These are phyloP conservation scores for Leccinum pellstonianum DNA, from an alignment of 768 basidiomycete species.

Conservation along the genomic window DNA sequence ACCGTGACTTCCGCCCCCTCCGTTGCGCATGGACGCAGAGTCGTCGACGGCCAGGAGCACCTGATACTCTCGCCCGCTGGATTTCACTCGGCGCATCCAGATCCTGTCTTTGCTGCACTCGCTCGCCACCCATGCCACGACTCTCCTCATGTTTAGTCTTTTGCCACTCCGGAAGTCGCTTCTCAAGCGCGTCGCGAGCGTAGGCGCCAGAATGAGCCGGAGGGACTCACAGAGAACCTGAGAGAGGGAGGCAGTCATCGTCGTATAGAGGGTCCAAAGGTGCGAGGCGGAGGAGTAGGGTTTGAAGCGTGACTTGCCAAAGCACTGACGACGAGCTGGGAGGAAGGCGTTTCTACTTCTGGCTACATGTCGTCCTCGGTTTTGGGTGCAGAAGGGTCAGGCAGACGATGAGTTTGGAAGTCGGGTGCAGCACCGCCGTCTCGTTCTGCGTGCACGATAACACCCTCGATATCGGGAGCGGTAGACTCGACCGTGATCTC, in stretches of 20 bases:
- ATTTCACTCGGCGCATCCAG: slow-evolving; percentile 92
- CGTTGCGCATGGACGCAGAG: slow-evolving; percentile 81
- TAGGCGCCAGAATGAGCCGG: slow-evolving; percentile 94
- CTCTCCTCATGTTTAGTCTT: slow-evolving; percentile 97
- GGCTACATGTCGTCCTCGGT: slow-evolving; percentile 29
- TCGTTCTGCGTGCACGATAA: slow-evolving; percentile 39
- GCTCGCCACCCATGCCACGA: slow-evolving; percentile 95
- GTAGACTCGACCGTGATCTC: slow-evolving; percentile 28
- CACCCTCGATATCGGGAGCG: slow-evolving; percentile 43
- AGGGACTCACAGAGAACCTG: slow-evolving; percentile 94
- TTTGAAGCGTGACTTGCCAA: slow-evolving; percentile 21
- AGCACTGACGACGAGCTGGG: slow-evolving; percentile 22
- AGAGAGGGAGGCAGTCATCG: slow-evolving; percentile 87
- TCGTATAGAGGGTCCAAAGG: slow-evolving; percentile 91
- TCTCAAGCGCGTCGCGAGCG: slow-evolving; percentile 86
- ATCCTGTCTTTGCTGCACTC: slow-evolving; percentile 99
- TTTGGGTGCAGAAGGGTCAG: slow-evolving; percentile 30
- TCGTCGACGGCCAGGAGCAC: slow-evolving; percentile 93
- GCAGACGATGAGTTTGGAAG: slow-evolving; percentile 11
- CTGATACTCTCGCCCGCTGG: slow-evolving; percentile 94
- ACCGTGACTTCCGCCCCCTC: not conserved
- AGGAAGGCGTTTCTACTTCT: slow-evolving; percentile 17
- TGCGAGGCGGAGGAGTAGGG: slow-evolving; percentile 47
- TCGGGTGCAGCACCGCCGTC: slow-evolving; percentile 2
- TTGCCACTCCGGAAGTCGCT: slow-evolving; percentile 98